These are phyloP conservation scores for Colletotrichum echinochloae DNA, from an alignment of 2,329 filamentous ascomycete species.

Conservation along the genomic window DNA sequence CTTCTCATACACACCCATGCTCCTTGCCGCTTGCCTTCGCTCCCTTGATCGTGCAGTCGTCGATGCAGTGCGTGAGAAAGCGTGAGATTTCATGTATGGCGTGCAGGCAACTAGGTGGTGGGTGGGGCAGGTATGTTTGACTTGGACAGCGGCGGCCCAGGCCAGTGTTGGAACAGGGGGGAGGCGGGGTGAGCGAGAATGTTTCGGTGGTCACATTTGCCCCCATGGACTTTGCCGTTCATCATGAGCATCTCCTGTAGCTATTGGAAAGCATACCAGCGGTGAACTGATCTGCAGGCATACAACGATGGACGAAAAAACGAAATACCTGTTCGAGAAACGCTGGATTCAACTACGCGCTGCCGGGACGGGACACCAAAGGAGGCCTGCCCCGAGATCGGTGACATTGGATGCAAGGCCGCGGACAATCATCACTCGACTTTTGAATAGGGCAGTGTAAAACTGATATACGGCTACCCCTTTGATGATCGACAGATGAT, in stretches of 20 bases:
- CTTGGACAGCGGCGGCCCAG: not conserved
- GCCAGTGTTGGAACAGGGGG: no score
- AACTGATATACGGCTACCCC: not conserved
- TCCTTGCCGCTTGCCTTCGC: not conserved
- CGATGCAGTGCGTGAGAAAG: not conserved
- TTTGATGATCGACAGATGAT: not conserved
- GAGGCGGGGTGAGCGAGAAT: not conserved
- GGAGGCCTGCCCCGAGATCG: not conserved
- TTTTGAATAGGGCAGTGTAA: not conserved
- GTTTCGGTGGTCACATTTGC: not conserved
- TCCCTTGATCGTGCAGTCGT: constrained; percentile 6
- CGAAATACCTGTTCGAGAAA: not conserved
- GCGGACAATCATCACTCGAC: not conserved
- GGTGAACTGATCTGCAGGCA: not conserved
- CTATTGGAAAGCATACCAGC: not conserved
- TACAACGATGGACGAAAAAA: not conserved
- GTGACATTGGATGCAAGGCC: no score
- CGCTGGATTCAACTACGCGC: not conserved
- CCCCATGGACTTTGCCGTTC: not conserved
- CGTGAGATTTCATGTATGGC: not conserved
- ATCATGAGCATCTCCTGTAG: not conserved
- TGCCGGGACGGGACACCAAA: not conserved
- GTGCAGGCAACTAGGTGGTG: not conserved
- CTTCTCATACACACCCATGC: not conserved
- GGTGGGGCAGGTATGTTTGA: not conserved